Conservation (phyloP, 148 eudicot genomes). For the Pharnaceum exiguum region DNA sequence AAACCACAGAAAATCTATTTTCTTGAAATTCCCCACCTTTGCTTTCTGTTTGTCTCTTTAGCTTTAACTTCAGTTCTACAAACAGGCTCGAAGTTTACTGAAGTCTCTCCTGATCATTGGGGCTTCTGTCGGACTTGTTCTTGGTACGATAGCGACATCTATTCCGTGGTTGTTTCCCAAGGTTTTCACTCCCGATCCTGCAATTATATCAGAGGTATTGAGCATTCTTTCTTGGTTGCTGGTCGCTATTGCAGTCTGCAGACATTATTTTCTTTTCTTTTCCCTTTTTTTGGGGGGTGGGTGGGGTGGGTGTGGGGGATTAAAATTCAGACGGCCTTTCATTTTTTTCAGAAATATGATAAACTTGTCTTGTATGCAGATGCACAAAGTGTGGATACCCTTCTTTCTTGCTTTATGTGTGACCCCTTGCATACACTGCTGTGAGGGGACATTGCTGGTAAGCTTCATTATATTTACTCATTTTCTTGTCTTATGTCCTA, state of each 20-base stretch:
- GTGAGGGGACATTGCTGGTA: conserved; percentile 98
- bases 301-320: not conserved
- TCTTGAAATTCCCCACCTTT: not conserved
- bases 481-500: not conserved
- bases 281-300: not conserved
- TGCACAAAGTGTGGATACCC: conserved; percentile 80
- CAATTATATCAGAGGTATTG: conserved; percentile 77
- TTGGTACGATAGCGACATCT: conserved; percentile 62
- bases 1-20: not conserved
- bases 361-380: conserved; percentile 44
- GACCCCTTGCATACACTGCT: conserved; percentile 80
- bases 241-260: no score
- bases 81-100: conserved; percentile 68
- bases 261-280: not conserved
- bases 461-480: not conserved
- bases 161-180: conserved; percentile 79
- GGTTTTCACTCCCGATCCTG: conserved; percentile 70
- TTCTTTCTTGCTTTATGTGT: conserved; percentile 69
- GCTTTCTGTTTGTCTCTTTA: conserved; percentile 9
- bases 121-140: conserved; percentile 52
- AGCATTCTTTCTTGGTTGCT: conserved; percentile 14
- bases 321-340: not conserved
- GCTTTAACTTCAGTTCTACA: conserved; percentile 5
- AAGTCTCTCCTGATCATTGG: conserved; percentile 82
- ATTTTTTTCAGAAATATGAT: not conserved